Conservation (phyloP, 805 yeast genomes). For the Wickerhamiella sergipiensis region DNA sequence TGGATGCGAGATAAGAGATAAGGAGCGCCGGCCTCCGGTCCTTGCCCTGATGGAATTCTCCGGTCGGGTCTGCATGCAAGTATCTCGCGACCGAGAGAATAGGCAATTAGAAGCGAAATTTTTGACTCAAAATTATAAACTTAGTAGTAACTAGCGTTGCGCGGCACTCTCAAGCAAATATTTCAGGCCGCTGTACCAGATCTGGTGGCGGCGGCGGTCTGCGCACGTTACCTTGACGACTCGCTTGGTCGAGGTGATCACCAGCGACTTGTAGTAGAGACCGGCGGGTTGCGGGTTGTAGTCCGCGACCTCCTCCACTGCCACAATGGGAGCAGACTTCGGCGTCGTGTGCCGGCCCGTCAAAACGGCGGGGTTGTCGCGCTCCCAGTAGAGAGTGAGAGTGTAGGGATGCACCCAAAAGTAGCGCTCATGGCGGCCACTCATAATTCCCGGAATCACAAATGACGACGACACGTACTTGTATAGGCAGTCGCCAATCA, state of each 20-base stretch:
- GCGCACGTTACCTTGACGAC: constrained; percentile 74
- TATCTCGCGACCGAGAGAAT: too few species aligned
- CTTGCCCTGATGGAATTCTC: background rate
- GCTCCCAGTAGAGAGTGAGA: constrained; percentile 80
- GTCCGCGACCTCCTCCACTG: constrained; percentile 71
- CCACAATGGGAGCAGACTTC: constrained; percentile 63
- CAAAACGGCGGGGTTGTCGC: constrained; percentile 63
- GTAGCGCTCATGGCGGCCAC: constrained; percentile 75
- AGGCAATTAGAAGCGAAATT: too few species aligned
- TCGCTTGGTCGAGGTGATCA: constrained; percentile 55
- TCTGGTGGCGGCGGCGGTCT: constrained; percentile 72
- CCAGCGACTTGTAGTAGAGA: constrained; percentile 67
- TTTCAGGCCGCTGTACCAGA: constrained; percentile 77
- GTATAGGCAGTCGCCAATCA: constrained; percentile 80
- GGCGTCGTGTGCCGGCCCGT: constrained; percentile 37
- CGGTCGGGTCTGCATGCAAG: too few species aligned
- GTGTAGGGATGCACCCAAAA: constrained; percentile 97
- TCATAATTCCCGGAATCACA: constrained; percentile 48
- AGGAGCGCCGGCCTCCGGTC: background rate
- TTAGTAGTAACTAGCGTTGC: background rate
- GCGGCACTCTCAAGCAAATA: constrained; percentile 42
- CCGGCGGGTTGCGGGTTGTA: constrained; percentile 84
- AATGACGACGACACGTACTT: constrained; percentile 67
- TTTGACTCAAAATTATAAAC: too few species aligned
- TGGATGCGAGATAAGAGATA: background rate